Percentiles rank a stretch among this genome's conserved stretches.
Evolutionary conservation across 2,329 filamentous ascomycete species (phyloP).

Genomic region (Monosporascus sp.): DNA sequence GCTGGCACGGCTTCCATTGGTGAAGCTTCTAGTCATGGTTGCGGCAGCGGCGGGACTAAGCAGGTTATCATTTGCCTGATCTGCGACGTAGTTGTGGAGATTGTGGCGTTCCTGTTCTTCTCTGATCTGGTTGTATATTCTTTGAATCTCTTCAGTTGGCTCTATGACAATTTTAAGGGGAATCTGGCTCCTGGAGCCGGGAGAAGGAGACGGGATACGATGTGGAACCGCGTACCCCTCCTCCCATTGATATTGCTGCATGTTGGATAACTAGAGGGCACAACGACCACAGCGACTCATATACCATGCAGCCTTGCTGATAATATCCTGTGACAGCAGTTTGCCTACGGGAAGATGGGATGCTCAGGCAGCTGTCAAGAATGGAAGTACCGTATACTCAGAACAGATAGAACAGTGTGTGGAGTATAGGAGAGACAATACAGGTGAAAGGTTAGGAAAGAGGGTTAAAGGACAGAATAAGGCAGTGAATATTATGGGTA

Average conservation of each 20-base stretch:
- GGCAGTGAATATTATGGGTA: neutral
- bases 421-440: too few species aligned
- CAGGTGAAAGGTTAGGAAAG: too few species aligned
- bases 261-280: neutral
- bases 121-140: conserved; percentile 22
- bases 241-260: neutral
- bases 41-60: conserved; percentile 12
- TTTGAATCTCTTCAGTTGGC: conserved; percentile 19
- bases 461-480: too few species aligned
- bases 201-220: neutral
- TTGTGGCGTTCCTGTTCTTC: conserved; percentile 16
- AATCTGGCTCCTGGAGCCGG: conserved; percentile 8
- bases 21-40: conserved; percentile 15
- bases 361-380: too few species aligned
- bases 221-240: neutral
- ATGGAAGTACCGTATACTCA: too few species aligned
- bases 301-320: too few species aligned
- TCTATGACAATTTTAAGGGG: conserved; percentile 16
- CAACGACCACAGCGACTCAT: too few species aligned
- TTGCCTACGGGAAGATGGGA: too few species aligned
- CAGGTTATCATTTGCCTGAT: conserved; percentile 13
- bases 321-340: too few species aligned
- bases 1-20: conserved; percentile 14
- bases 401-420: too few species aligned
- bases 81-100: conserved; percentile 16